Percentiles rank a stretch among this genome's conserved stretches.
Evolutionary conservation across 352 stramenopile species (phyloP).

Genomic region (Pythium phragmiticola): DNA sequence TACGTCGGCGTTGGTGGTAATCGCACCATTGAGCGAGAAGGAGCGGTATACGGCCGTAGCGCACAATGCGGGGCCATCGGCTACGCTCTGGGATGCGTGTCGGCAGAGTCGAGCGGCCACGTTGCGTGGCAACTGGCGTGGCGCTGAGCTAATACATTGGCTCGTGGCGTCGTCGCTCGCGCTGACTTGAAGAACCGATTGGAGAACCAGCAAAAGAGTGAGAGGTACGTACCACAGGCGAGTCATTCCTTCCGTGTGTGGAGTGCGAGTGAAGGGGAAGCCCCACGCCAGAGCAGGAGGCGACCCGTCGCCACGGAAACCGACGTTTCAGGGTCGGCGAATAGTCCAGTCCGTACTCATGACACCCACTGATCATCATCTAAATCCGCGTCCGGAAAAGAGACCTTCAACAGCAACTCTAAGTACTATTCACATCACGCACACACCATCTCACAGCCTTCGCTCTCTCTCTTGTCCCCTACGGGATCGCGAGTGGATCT

Average conservation of each 20-base stretch:
- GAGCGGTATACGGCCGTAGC: not conserved
- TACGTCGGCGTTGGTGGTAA: not conserved
- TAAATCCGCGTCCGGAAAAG: not conserved
- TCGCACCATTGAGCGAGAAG: not conserved
- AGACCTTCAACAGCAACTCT: conserved; percentile 18
- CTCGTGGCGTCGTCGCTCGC: not conserved
- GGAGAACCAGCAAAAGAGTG: not conserved
- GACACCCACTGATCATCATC: not conserved
- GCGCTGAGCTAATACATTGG: conserved; percentile 7
- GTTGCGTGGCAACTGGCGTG: conserved; percentile 1
- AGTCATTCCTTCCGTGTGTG: not conserved
- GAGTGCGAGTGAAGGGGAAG: not conserved
- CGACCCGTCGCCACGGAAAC: not conserved
- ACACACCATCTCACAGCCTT: conserved; percentile 28
- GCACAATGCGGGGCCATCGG: conserved; percentile 18
- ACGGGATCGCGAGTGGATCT: not conserved
- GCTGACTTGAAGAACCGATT: not conserved
- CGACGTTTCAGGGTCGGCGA: not conserved
- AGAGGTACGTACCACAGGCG: not conserved
- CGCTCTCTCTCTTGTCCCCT: conserved; percentile 4
- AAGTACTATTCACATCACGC: conserved; percentile 31
- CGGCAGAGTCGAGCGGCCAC: conserved; percentile 11
- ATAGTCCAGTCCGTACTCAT: too few relatives aligned
- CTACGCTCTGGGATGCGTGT: not conserved
- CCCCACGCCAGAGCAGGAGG: not conserved